These are phyloP conservation scores for Phytopythium vexans DNA, from an alignment of 352 stramenopile species.

Conservation along the genomic window DNA sequence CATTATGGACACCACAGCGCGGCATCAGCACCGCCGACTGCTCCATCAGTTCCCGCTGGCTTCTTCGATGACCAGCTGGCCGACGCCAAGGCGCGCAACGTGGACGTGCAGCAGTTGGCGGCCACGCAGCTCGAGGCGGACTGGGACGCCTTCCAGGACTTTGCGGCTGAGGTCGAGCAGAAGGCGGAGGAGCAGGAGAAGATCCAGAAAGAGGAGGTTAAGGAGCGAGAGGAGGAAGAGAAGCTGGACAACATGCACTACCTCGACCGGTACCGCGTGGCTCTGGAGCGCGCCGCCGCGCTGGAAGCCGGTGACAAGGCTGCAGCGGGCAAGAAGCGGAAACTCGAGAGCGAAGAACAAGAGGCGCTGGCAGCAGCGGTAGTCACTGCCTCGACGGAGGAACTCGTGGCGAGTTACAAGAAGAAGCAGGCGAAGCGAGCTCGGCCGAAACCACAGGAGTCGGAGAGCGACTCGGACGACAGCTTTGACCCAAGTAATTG, in stretches of 20 bases:
- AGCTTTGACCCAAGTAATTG: slow-evolving; percentile 50
- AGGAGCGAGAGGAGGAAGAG: slow-evolving; percentile 45
- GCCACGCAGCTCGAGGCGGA: slow-evolving; percentile 41
- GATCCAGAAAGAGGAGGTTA: slow-evolving; percentile 29
- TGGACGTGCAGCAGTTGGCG: slow-evolving; percentile 43
- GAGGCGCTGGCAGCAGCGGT: slow-evolving; percentile 11
- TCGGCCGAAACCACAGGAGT: slow-evolving; percentile 8
- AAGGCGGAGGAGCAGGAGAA: slow-evolving; percentile 29
- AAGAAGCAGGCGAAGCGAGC: slow-evolving; percentile 20
- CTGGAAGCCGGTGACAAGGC: slow-evolving; percentile 12
- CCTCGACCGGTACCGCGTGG: slow-evolving; percentile 53
- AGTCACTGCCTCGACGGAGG: slow-evolving; percentile 7
- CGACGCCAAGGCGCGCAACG: slow-evolving; percentile 41
- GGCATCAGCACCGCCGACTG: no score
- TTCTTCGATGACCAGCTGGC: slow-evolving; percentile 57
- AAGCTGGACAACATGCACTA: slow-evolving; percentile 71
- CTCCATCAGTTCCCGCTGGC: slow-evolving; percentile 33
- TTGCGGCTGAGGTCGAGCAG: slow-evolving; percentile 53
- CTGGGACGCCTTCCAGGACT: slow-evolving; percentile 62
- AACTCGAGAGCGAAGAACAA: slow-evolving; percentile 5
- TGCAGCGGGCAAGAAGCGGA: slow-evolving; percentile 15
- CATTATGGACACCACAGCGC: no score
- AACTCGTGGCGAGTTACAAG: slow-evolving; percentile 20
- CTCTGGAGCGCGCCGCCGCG: slow-evolving; percentile 31
- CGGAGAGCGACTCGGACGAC: slow-evolving; percentile 22